Percentiles rank a stretch among this genome's conserved stretches.
phyloP scores from a whole-genome alignment of 306 rosid species.

The Hylodesmum podocarpum region DNA sequence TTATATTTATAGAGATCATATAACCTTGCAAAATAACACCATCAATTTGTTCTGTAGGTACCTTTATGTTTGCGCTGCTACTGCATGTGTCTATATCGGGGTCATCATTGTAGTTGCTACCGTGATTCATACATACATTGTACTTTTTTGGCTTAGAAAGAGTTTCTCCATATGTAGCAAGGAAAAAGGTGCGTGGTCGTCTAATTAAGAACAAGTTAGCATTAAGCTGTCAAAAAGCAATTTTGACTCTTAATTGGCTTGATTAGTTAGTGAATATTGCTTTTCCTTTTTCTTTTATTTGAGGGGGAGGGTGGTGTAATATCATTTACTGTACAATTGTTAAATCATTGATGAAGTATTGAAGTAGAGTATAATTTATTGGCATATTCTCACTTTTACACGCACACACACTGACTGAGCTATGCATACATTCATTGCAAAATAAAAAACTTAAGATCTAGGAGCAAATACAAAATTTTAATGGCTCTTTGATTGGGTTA shows the following conservation, averaged over 20 bases:
- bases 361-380: not conserved
- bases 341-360: not conserved
- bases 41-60: constrained; percentile 53
- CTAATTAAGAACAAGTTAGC: constrained; percentile 5
- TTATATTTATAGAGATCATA: constrained; percentile 10
- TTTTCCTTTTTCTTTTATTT: not conserved
- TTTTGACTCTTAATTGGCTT: constrained; percentile 11
- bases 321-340: not conserved
- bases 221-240: constrained; percentile 2
- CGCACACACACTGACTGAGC: not conserved
- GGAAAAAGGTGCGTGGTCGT: constrained; percentile 26
- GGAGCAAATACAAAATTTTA: constrained; percentile 10
- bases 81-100: constrained; percentile 63
- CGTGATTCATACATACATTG: constrained; percentile 55
- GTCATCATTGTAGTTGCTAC: constrained; percentile 61
- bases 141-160: constrained; percentile 49
- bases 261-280: constrained; percentile 3
- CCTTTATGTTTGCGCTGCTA: constrained; percentile 72
- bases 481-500: not conserved
- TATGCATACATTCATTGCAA: not conserved
- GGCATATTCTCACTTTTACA: not conserved
- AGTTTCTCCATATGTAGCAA: constrained; percentile 27
- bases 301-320: not conserved
- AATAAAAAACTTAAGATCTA: constrained; percentile 9
- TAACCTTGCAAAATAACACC: constrained; percentile 12